Evolutionary conservation across 106 monocot species (phyloP).

Genomic region (Alisma plantagoaquatica): DNA sequence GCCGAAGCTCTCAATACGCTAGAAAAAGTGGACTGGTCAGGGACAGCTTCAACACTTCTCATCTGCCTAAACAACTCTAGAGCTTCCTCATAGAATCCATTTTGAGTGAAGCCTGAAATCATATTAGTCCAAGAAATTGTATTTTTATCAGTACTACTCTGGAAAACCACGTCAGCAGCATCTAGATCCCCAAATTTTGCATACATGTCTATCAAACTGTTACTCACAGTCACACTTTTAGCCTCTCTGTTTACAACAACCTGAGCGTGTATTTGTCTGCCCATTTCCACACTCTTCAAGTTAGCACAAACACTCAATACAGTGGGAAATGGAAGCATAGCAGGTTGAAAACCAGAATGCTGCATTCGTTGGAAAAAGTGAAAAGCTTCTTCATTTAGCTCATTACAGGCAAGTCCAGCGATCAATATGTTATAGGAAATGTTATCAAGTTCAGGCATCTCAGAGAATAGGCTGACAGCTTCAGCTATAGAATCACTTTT

Average conservation of each 20-base stretch:
- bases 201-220: constrained; percentile 83
- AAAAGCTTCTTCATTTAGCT: constrained; percentile 23
- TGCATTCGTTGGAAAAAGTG: constrained; percentile 51
- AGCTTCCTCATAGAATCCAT: constrained; percentile 52
- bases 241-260: constrained; percentile 23
- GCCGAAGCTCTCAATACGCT: constrained; percentile 52
- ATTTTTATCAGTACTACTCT: constrained; percentile 19
- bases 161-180: constrained; percentile 40
- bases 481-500: constrained; percentile 38
- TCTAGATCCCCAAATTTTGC: constrained; percentile 55
- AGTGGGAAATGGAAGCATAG: constrained; percentile 50
- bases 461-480: constrained; percentile 39
- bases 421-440: constrained; percentile 87
- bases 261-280: constrained; percentile 61
- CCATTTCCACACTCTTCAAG: constrained; percentile 25
- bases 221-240: constrained; percentile 35
- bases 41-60: constrained; percentile 31
- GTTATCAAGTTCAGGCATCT: constrained; percentile 49
- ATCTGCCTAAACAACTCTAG: constrained; percentile 44
- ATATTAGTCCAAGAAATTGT: constrained; percentile 74
- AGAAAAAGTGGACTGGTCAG: constrained; percentile 59
- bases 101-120: constrained; percentile 59
- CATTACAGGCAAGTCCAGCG: constrained; percentile 47
- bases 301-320: constrained; percentile 46
- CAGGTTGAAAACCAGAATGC: constrained; percentile 22